A percentile compares a stretch with the other conserved stretches of the same genome.
These are phyloP conservation scores for Suillus hirtellus DNA, from an alignment of 768 basidiomycete species.

Conservation along the genomic window DNA sequence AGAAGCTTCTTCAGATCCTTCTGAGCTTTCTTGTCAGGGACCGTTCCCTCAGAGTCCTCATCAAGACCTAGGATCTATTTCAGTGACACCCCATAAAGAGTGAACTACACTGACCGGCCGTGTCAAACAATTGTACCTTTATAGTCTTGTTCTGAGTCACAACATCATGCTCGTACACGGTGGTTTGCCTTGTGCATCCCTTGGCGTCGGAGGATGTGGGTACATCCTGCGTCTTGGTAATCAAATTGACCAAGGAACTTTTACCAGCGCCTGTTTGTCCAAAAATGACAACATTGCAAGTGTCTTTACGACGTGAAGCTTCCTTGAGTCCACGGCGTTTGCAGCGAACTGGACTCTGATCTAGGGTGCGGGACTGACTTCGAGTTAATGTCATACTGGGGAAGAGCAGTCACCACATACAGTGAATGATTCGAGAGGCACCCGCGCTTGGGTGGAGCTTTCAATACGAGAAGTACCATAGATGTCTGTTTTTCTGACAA, in stretches of 20 bases:
- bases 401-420: no score
- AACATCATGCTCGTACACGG: background rate
- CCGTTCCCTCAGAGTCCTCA: constrained; percentile 29
- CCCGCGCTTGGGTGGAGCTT: no score
- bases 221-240: constrained; percentile 31
- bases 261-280: constrained; percentile 34
- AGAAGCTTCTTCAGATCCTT: constrained; percentile 33
- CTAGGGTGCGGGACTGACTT: no score
- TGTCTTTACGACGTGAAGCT: background rate
- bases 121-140: constrained; percentile 31
- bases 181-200: constrained; percentile 15
- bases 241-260: constrained; percentile 33
- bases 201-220: constrained; percentile 21
- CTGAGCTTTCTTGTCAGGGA: constrained; percentile 25
- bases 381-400: no score
- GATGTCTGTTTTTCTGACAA: no score
- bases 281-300: constrained; percentile 28
- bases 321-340: no score
- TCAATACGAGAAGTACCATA: no score
- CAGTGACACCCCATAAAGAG: background rate
- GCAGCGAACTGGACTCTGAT: no score
- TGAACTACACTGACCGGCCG: constrained; percentile 11
- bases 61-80: constrained; percentile 24
- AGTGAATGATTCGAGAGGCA: no score
- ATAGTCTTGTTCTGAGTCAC: background rate